Base-by-base conservation (phyloP, 1,284 basidiomycete species). In the Cutaneotrichosporon cutaneum region DNA sequence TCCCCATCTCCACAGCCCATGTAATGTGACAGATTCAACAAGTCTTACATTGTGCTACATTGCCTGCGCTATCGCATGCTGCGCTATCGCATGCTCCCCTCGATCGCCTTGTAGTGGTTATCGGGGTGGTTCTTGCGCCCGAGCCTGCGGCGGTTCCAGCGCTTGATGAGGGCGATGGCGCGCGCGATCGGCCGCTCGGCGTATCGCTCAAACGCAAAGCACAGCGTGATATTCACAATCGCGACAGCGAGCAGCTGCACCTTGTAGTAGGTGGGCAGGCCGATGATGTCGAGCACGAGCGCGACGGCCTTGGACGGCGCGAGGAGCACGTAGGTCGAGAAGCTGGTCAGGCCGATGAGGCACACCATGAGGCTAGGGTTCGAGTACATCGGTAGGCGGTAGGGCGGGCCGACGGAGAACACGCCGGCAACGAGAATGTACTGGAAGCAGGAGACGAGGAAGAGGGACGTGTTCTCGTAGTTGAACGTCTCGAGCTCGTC, bases 321-420 rank as follows among this genome's bases (percentile, higher is more conserved):
- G 51, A 95, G 82, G 45, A 95, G 80, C 51, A 94, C 85, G 61
- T 90, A 81, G 3, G 89, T 74, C 72, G 90, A 92, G 81, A 95
- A 88, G 9, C 82, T 74, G 36, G 87, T 82, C 58, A 96, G 81
- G 54, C 82, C 76, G 47, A 83, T 77, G 69, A 95, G 83, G 21
- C 88, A 88, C 58, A 85, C 75, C 84, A 96, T 88, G 64, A 95
- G 83, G 82, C 47, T 33, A 24, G 44, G 86, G 75, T 99, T 99
- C 9, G 94, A 92, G 85, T 90, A 95, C 83, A 99, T 92, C 16
- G 93, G 86, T 78, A 90, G 89, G 58, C 96, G 87, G 79, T 95
- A 99, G 2, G 96, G 96, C 13, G 94, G 94, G 0, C 96, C 96
- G 68, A 98, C 97, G 76, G 90, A 94, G 81, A 99, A 99, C 0